Evolutionary conservation across 305 asterid genomes (phyloP).

Genomic region (Fraxinus ornus): DNA sequence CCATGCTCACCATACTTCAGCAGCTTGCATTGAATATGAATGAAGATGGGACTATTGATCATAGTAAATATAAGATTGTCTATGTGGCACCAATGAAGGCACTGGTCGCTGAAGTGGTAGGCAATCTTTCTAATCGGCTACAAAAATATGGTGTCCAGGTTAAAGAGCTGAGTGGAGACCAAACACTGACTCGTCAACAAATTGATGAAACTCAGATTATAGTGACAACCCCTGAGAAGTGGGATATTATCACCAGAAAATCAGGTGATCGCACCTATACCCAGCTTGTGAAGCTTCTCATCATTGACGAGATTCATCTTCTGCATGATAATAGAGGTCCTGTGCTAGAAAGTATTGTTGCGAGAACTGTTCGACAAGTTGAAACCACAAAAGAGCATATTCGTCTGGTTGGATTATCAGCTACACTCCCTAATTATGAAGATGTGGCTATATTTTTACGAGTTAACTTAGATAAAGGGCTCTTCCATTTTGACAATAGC

Average conservation of each 20-base stretch:
- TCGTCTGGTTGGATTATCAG: constrained; percentile 89
- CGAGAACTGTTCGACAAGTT: constrained; percentile 90
- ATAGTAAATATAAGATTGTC: constrained; percentile 75
- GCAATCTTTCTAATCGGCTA: constrained; percentile 80
- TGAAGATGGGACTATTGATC: constrained; percentile 71
- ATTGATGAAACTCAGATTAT: constrained; percentile 94
- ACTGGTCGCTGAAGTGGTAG: constrained; percentile 89
- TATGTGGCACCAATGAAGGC: constrained; percentile 99
- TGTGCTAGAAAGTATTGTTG: constrained; percentile 86
- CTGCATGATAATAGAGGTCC: constrained; percentile 96
- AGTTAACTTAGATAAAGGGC: constrained; percentile 70
- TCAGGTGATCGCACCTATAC: constrained; percentile 95
- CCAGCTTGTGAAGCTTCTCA: constrained; percentile 88
- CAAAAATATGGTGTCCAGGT: constrained; percentile 75
- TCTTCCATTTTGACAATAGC: constrained; percentile 88
- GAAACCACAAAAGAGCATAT: constrained; percentile 87
- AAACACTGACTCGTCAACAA: constrained; percentile 82
- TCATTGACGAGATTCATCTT: constrained; percentile 91
- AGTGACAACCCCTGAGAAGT: constrained; percentile 95
- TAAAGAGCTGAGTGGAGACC: constrained; percentile 96
- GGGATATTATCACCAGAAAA: constrained; percentile 96
- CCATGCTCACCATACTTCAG: constrained; percentile 91
- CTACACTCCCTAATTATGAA: constrained; percentile 88
- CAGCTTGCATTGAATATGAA: constrained; percentile 73
- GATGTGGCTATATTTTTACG: constrained; percentile 82